Evolutionary conservation across 1,284 basidiomycete genomes (phyloP).

Genomic region (Serendipita sp.): DNA sequence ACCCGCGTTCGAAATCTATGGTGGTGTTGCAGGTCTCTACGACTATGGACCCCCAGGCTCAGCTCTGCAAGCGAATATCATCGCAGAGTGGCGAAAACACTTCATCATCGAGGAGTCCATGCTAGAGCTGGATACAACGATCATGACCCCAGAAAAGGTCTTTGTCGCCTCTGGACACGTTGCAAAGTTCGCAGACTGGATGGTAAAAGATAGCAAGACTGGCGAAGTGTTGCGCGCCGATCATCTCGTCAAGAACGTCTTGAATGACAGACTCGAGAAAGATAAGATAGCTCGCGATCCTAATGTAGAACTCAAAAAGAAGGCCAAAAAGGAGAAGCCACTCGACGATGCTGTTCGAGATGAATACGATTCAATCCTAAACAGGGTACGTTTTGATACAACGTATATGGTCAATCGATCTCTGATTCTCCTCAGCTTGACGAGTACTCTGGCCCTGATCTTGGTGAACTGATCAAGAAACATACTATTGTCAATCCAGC

Average conservation of each 20-base stretch:
- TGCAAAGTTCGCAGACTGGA: conserved; percentile 97
- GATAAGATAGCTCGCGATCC: conserved; percentile 84
- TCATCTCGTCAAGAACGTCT: conserved; percentile 87
- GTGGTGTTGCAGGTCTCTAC: conserved; percentile 90
- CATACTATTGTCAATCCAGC: conserved; percentile 82
- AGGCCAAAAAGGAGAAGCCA: conserved; percentile 65
- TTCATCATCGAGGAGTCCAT: conserved; percentile 98
- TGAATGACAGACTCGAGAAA: conserved; percentile 80
- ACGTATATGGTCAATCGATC: neutral
- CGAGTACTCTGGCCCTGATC: conserved; percentile 82
- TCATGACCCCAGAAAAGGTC: conserved; percentile 91
- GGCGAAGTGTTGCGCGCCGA: conserved; percentile 96
- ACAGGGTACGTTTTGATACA: conserved; percentile 47
- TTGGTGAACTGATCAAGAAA: conserved; percentile 77
- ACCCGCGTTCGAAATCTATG: conserved; percentile 97
- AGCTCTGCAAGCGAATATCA: conserved; percentile 91
- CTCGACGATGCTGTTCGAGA: conserved; percentile 62
- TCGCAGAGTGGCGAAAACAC: conserved; percentile 93
- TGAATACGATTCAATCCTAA: conserved; percentile 74
- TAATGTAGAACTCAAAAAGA: conserved; percentile 49
- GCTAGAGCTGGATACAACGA: conserved; percentile 96
- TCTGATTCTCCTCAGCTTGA: conserved; percentile 52
- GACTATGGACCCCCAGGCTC: conserved; percentile 95
- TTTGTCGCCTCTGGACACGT: conserved; percentile 98
- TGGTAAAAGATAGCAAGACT: conserved; percentile 90